Conservation (phyloP, 352 stramenopile genomes). For the Pythium brassicae region DNA sequence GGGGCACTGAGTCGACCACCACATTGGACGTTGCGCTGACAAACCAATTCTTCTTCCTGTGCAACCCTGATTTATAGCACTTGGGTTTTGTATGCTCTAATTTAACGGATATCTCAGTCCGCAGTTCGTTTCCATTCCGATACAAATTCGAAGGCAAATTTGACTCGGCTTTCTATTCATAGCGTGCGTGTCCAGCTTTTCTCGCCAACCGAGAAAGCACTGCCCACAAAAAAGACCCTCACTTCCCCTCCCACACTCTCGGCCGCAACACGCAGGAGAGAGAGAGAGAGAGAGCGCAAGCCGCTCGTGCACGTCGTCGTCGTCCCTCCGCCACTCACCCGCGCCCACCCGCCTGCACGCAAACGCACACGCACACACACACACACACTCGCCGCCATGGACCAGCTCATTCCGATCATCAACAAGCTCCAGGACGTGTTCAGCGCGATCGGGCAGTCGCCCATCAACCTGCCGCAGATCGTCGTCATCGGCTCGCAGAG, state of each 20-base stretch:
- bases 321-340: background rate
- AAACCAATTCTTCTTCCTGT: background rate
- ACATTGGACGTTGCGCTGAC: background rate
- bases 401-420: conserved; percentile 99
- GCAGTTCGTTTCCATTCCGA: background rate
- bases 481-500: conserved; percentile 97
- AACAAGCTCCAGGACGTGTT: conserved; percentile 99
- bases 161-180: background rate
- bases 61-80: background rate
- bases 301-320: background rate
- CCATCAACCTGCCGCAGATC: conserved; percentile 97
- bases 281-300: too few species aligned
- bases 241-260: background rate
- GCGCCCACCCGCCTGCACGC: background rate
- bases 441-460: conserved; percentile 92
- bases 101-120: background rate
- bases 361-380: conserved; percentile 1
- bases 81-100: background rate
- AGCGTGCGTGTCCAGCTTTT: background rate
- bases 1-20: too few species aligned
- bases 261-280: background rate
- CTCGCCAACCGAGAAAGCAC: background rate
- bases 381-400: conserved; percentile 73
- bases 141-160: background rate
- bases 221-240: background rate